Evolutionary conservation across 768 basidiomycete species (phyloP).

Genomic region (Pholiota molesta): DNA sequence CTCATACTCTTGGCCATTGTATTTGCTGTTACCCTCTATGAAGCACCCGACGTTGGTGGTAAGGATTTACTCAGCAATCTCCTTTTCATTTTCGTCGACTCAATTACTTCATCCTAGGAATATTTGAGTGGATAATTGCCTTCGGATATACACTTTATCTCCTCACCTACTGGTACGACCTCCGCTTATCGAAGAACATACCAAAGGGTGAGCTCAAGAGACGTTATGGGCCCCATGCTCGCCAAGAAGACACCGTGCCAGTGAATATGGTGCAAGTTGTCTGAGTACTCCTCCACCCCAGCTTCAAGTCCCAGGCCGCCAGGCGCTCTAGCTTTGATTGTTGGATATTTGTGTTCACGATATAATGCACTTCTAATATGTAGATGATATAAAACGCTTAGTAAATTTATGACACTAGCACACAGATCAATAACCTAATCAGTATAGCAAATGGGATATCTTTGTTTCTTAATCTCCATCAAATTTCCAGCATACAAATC

Average conservation of each 20-base stretch:
- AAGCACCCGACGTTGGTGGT: slow-evolving; percentile 53
- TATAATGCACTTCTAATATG: too few species aligned
- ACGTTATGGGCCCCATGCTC: slow-evolving; percentile 1
- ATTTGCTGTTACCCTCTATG: slow-evolving; percentile 58
- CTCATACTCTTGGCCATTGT: slow-evolving; percentile 66
- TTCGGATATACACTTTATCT: slow-evolving; percentile 77
- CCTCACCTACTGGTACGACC: slow-evolving; percentile 72
- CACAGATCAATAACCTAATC: too few species aligned
- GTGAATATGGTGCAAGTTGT: neutral
- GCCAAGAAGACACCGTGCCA: neutral
- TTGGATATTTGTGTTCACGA: too few species aligned
- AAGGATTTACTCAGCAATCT: slow-evolving; percentile 9
- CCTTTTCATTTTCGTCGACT: neutral
- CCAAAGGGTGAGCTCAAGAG: slow-evolving; percentile 46
- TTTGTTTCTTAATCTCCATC: too few species aligned
- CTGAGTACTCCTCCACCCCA: neutral
- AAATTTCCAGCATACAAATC: too few species aligned
- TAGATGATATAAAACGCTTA: too few species aligned
- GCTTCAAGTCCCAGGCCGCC: too few species aligned
- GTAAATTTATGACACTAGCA: too few species aligned
- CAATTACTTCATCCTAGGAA: slow-evolving; percentile 35
- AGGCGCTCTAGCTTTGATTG: too few species aligned
- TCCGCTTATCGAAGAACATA: slow-evolving; percentile 60
- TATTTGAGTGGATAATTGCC: slow-evolving; percentile 76
- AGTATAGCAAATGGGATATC: too few species aligned